Conservation (phyloP, 805 yeast genomes). For the Saturnispora kantuleensis region DNA sequence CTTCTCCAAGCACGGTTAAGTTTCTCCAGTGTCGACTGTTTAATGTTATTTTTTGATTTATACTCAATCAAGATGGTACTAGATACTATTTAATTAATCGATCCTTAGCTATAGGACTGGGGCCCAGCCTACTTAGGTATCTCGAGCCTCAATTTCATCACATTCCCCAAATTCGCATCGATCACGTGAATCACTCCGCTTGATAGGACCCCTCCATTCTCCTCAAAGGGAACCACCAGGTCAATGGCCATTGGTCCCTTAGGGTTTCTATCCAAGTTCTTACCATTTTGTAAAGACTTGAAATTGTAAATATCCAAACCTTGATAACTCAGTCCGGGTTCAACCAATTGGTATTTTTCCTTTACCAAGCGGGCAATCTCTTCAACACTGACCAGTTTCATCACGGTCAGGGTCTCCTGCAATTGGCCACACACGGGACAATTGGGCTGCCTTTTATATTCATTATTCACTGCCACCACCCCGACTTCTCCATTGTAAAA, state of each 20-base stretch:
- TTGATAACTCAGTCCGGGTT: slow-evolving; percentile 17
- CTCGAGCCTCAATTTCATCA: slow-evolving; percentile 10
- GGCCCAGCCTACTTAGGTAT: background rate
- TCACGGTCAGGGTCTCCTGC: slow-evolving; percentile 7
- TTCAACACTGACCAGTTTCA: slow-evolving; percentile 13
- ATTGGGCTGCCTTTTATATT: slow-evolving; percentile 45
- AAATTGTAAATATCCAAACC: slow-evolving; percentile 21
- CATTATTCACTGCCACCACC: slow-evolving; percentile 63
- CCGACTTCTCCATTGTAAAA: slow-evolving; percentile 81
- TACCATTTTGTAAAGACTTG: slow-evolving; percentile 4
- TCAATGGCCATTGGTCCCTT: background rate
- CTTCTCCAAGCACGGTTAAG: slow-evolving; percentile 42
- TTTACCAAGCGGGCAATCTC: slow-evolving; percentile 15
- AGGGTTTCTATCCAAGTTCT: too few relatives aligned
- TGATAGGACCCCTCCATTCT: background rate
- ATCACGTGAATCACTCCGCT: slow-evolving; percentile 9
- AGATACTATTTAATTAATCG: background rate
- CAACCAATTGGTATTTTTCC: slow-evolving; percentile 9
- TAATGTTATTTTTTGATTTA: background rate
- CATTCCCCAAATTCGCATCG: slow-evolving; percentile 10
- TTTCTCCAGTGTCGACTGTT: background rate
- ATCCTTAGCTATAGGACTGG: background rate
- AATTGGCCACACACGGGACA: slow-evolving; percentile 70
- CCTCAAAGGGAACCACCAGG: slow-evolving; percentile 2
- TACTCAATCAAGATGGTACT: background rate